phyloP scores from a whole-genome alignment of 768 basidiomycete species.

The Lactifluus echinatus region DNA sequence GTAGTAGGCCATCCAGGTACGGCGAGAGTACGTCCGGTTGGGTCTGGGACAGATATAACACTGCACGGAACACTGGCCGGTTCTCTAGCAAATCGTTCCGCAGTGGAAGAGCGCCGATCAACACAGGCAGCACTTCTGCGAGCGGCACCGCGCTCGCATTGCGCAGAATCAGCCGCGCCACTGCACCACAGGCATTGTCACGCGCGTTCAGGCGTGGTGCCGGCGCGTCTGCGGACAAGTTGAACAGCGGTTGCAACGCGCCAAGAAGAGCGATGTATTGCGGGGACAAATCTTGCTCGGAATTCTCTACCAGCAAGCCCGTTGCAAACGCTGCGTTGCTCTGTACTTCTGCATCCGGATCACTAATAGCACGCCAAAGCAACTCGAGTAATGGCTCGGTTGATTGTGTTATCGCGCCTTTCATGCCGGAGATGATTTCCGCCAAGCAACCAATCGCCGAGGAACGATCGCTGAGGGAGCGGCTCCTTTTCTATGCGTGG shows the following conservation, averaged over 20 bases:
- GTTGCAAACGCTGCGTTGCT: slow-evolving; percentile 94
- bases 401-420: slow-evolving; percentile 73
- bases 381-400: slow-evolving; percentile 77
- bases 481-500: slow-evolving; percentile 58
- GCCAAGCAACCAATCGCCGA: slow-evolving; percentile 90
- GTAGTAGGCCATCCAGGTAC: slow-evolving; percentile 70
- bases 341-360: slow-evolving; percentile 85
- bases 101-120: slow-evolving; percentile 76
- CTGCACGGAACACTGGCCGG: slow-evolving; percentile 75
- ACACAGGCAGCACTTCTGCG: slow-evolving; percentile 81
- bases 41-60: slow-evolving; percentile 83
- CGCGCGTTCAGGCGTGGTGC: slow-evolving; percentile 69
- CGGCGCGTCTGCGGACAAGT: slow-evolving; percentile 52
- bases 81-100: slow-evolving; percentile 88
- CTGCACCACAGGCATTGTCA: slow-evolving; percentile 95
- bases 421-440: slow-evolving; percentile 92
- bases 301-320: slow-evolving; percentile 86
- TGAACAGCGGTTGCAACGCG: slow-evolving; percentile 77
- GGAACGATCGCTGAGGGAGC: slow-evolving; percentile 86
- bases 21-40: slow-evolving; percentile 61
- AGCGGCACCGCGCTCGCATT: slow-evolving; percentile 76
- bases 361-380: slow-evolving; percentile 74
- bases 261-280: slow-evolving; percentile 75
- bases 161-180: slow-evolving; percentile 77
- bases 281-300: slow-evolving; percentile 66